phyloP scores from a whole-genome alignment of 257 asterid species.

The Misopates orontium region DNA sequence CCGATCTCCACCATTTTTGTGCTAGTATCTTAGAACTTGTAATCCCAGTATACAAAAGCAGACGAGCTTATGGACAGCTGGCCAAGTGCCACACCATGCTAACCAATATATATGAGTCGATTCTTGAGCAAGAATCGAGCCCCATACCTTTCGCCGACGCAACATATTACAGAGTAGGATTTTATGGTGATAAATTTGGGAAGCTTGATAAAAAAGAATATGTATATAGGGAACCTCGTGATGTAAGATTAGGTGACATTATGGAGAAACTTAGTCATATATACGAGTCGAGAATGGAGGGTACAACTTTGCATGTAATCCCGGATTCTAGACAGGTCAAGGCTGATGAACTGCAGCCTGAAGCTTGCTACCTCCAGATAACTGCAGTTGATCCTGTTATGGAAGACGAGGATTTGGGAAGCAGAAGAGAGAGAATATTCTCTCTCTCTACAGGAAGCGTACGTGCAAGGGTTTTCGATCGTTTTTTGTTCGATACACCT shows the following conservation, averaged over 20 bases:
- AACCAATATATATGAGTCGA: conserved; percentile 89
- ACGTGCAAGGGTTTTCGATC: conserved; percentile 95
- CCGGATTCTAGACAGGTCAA: conserved; percentile 98
- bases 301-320: conserved; percentile 85
- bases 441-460: conserved; percentile 87
- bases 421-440: conserved; percentile 92
- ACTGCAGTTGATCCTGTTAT: conserved; percentile 98
- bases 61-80: conserved; percentile 88
- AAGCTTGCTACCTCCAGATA: conserved; percentile 93
- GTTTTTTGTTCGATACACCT: conserved; percentile 93
- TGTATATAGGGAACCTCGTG: conserved; percentile 94
- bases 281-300: conserved; percentile 87
- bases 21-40: conserved; percentile 96
- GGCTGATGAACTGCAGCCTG: conserved; percentile 87
- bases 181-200: conserved; percentile 88
- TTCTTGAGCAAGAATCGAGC: conserved; percentile 97
- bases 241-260: conserved; percentile 93
- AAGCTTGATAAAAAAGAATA: conserved; percentile 84
- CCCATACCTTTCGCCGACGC: conserved; percentile 98
- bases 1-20: conserved; percentile 99
- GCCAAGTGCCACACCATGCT: conserved; percentile 97
- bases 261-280: conserved; percentile 99
- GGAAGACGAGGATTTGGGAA: conserved; percentile 99
- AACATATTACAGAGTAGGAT: conserved; percentile 96
- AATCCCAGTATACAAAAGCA: conserved; percentile 90